Conservation (phyloP, 2,329 filamentous ascomycete species). For the Gaeumannomyces sp. region DNA sequence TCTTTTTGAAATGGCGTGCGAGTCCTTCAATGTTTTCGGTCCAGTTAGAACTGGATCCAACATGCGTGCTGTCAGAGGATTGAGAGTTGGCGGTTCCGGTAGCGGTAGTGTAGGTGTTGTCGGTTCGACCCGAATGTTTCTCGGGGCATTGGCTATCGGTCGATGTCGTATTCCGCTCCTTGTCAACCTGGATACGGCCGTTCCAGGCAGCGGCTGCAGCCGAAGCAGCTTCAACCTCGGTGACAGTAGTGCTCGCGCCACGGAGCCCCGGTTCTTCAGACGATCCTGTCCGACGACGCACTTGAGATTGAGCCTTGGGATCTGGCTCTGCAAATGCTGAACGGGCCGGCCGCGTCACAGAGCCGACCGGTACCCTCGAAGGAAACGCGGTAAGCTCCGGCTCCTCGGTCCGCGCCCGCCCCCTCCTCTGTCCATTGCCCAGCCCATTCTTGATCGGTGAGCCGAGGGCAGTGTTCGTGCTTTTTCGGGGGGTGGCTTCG, state of each 20-base stretch:
- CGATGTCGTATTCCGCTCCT: background rate
- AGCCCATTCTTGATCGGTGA: background rate
- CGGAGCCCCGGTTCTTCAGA: background rate
- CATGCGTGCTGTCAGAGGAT: no score
- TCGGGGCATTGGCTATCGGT: background rate
- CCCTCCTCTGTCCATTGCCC: background rate
- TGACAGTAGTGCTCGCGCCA: background rate
- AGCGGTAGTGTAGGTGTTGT: background rate
- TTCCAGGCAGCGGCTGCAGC: background rate
- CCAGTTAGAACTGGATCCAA: background rate
- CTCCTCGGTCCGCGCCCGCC: background rate
- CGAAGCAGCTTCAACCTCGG: background rate
- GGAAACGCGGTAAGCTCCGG: background rate
- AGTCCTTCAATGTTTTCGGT: background rate
- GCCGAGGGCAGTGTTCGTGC: background rate
- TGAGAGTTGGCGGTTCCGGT: background rate
- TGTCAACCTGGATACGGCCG: background rate
- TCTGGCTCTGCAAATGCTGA: background rate
- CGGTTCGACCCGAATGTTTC: background rate
- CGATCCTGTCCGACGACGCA: no score
- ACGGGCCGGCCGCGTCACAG: no score
- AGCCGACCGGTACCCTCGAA: background rate
- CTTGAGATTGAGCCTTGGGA: background rate
- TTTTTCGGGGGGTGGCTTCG: background rate
- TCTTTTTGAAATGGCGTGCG: background rate